Evolutionary conservation across 2,329 filamentous ascomycete species (phyloP).

Genomic region (Proliferodiscus dingleyae): DNA sequence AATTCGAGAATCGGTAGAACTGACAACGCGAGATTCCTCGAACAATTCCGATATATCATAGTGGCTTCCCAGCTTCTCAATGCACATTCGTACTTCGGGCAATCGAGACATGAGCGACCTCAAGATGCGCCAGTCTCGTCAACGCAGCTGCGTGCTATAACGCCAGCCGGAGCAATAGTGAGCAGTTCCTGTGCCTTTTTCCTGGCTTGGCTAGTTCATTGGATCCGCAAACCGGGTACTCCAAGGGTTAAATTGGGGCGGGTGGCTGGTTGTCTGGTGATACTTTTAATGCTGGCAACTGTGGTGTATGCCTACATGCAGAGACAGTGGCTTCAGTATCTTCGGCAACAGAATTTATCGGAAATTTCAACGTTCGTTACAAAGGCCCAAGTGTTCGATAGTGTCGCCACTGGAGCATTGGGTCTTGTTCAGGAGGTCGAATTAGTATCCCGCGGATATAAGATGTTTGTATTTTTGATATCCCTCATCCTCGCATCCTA

Average conservation of each 20-base stretch:
- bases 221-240: conserved; percentile 52
- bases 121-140: conserved; percentile 16
- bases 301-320: conserved; percentile 68
- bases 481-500: neutral
- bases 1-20: conserved; percentile 68
- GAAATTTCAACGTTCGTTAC: conserved; percentile 65
- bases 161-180: conserved; percentile 59
- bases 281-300: conserved; percentile 46
- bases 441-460: conserved; percentile 84
- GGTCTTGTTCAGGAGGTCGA: conserved; percentile 92
- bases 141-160: conserved; percentile 41
- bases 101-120: conserved; percentile 25
- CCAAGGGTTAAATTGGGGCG: conserved; percentile 53
- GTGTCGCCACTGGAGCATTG: conserved; percentile 68
- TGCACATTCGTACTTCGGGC: conserved; percentile 54
- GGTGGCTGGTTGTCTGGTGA: conserved; percentile 41
- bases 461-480: conserved; percentile 55
- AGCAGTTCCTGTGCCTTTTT: conserved; percentile 59
- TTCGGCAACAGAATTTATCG: conserved; percentile 68
- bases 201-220: conserved; percentile 60
- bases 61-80: conserved; percentile 86
- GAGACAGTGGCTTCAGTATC: conserved; percentile 75
- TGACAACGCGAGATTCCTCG: conserved; percentile 81
- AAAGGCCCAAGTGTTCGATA: conserved; percentile 76
- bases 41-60: conserved; percentile 89